A percentile compares a stretch with the other conserved stretches of the same genome.
Conservation (phyloP, 768 basidiomycete genomes). For the Lanmaoa rubissima region DNA sequence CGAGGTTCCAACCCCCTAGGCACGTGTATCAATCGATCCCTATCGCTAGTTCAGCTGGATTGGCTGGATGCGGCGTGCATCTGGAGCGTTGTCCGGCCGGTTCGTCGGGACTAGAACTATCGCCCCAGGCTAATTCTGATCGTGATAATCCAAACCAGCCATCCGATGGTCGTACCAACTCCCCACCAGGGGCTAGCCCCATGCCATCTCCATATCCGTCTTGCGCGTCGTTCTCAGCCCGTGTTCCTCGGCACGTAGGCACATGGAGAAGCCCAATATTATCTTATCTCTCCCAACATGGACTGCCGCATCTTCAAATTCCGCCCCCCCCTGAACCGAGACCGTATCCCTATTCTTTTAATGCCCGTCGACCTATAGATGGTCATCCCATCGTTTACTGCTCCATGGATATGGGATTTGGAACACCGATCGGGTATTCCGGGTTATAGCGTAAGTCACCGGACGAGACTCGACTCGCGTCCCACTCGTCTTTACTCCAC, state of each 20-base stretch:
- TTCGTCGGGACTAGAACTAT: neutral
- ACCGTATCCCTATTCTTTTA: conserved; percentile 4
- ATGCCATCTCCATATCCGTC: conserved; percentile 1
- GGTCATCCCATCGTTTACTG: neutral
- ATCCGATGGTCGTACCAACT: neutral
- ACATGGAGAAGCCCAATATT: neutral
- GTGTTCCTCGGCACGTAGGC: conserved; percentile 14
- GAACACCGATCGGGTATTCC: conserved; percentile 4
- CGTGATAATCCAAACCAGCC: neutral
- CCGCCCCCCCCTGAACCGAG: neutral
- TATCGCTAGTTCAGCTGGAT: neutral
- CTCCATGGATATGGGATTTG: neutral
- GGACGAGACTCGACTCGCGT: neutral
- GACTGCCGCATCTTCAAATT: neutral
- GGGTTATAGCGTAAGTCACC: neutral
- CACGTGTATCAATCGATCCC: neutral
- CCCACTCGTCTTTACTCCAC: neutral
- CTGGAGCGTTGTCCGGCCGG: neutral
- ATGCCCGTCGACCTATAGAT: conserved; percentile 15
- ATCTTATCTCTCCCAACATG: conserved; percentile 22
- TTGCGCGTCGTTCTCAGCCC: conserved; percentile 4
- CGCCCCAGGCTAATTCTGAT: neutral
- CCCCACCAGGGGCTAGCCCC: neutral
- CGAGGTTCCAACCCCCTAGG: neutral
- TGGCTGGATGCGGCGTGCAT: neutral